These are phyloP conservation scores for Trapa incisa DNA, from an alignment of 345 rosid genomes.

Conservation along the genomic window DNA sequence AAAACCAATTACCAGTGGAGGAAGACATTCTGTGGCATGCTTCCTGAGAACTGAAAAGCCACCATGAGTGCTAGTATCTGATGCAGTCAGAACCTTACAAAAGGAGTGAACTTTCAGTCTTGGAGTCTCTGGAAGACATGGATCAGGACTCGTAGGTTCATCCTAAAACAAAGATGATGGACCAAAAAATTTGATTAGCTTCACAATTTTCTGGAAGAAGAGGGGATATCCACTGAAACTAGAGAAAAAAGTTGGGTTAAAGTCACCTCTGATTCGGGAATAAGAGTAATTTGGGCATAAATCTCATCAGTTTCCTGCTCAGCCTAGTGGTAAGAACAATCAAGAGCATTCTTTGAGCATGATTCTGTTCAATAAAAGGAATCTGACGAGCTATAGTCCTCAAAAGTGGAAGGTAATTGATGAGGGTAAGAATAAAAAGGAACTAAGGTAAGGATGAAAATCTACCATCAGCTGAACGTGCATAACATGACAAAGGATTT, in stretches of 20 bases:
- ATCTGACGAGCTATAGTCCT: not conserved
- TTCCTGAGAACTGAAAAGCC: conserved; percentile 78
- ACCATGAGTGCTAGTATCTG: conserved; percentile 92
- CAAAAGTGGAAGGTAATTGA: not conserved
- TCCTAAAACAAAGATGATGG: conserved; percentile 13
- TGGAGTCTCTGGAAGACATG: conserved; percentile 27
- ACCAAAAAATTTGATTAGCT: not conserved
- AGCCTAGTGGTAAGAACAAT: conserved; percentile 36
- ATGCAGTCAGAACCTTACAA: conserved; percentile 72
- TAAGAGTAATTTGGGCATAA: conserved; percentile 82
- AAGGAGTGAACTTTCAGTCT: conserved; percentile 52
- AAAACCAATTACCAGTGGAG: conserved; percentile 44
- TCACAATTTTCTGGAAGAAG: not conserved
- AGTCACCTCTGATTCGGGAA: conserved; percentile 50
- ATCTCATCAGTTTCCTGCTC: conserved; percentile 96
- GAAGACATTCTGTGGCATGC: conserved; percentile 79
- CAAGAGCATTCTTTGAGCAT: conserved; percentile 3
- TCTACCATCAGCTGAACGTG: conserved; percentile 62
- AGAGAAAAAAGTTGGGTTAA: conserved; percentile 4
- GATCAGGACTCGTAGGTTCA: conserved; percentile 47
- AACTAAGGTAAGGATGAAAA: not conserved
- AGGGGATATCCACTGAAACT: not conserved
- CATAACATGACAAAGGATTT: conserved; percentile 75
- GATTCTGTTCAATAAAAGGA: not conserved
- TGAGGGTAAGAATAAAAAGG: not conserved